Evolutionary conservation across 768 basidiomycete genomes (phyloP).

Genomic region (Pisolithus sp.): DNA sequence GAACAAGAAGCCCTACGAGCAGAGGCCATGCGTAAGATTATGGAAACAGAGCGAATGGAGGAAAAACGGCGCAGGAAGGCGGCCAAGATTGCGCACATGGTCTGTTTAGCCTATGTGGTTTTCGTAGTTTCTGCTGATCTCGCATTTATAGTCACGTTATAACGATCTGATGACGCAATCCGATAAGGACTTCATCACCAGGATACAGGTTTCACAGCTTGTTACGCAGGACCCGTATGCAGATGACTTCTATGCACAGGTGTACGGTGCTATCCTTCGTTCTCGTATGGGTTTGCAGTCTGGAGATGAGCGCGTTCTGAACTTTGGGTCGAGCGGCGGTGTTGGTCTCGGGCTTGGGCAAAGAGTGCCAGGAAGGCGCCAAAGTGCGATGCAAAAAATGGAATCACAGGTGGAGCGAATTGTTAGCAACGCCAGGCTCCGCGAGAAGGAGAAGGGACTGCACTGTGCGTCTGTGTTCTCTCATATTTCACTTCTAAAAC

Average conservation of each 20-base stretch:
- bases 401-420: slow-evolving; percentile 94
- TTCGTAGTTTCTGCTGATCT: slow-evolving; percentile 5
- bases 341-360: slow-evolving; percentile 74
- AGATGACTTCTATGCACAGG: slow-evolving; percentile 98
- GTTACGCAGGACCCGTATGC: slow-evolving; percentile 96
- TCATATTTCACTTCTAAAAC: not conserved
- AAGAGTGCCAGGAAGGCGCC: slow-evolving; percentile 61
- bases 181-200: slow-evolving; percentile 99
- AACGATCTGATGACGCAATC: slow-evolving; percentile 96
- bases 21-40: slow-evolving; percentile 84
- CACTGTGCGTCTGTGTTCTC: slow-evolving; percentile 36
- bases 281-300: slow-evolving; percentile 66
- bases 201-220: slow-evolving; percentile 97
- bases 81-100: slow-evolving; percentile 87
- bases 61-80: slow-evolving; percentile 75
- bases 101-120: slow-evolving; percentile 24
- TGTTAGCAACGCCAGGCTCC: slow-evolving; percentile 81
- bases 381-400: slow-evolving; percentile 88
- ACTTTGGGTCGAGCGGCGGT: slow-evolving; percentile 77
- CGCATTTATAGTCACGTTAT: slow-evolving; percentile 62
- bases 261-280: slow-evolving; percentile 80
- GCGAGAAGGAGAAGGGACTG: slow-evolving; percentile 79
- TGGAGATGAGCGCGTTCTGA: slow-evolving; percentile 70
- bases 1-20: slow-evolving; percentile 66
- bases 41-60: slow-evolving; percentile 86